These are phyloP conservation scores for Lasiodiplodia sp. DNA, from an alignment of 2,329 filamentous ascomycete species.

Conservation along the genomic window DNA sequence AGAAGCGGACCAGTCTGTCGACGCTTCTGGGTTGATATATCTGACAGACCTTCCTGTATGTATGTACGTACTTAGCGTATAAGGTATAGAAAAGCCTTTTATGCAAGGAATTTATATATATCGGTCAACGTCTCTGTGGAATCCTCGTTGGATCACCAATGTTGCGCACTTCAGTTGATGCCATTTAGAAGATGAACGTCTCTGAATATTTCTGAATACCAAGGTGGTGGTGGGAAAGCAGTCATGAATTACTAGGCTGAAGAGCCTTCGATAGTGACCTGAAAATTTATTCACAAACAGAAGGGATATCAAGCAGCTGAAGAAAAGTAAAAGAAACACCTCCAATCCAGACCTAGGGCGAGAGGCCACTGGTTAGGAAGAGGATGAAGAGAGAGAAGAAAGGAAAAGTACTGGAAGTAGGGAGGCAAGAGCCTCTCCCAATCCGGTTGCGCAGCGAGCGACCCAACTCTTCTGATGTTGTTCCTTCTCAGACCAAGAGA, in stretches of 20 bases:
- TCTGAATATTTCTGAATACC: background rate
- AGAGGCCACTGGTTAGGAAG: too few species aligned
- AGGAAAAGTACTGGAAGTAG: background rate
- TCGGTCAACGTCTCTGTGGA: background rate
- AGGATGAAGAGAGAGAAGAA: background rate
- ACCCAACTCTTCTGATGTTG: background rate
- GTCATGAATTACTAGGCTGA: background rate
- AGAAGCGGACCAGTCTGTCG: too few species aligned
- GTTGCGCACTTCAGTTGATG: background rate
- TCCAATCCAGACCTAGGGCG: background rate
- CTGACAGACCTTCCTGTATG: background rate
- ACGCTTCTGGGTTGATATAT: too few species aligned
- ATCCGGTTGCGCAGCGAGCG: background rate
- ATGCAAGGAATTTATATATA: background rate
- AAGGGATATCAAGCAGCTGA: constrained; percentile 11
- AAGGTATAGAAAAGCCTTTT: background rate
- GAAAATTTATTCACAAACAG: background rate
- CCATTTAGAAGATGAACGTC: background rate
- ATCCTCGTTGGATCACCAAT: background rate
- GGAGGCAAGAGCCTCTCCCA: background rate
- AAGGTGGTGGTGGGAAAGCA: background rate
- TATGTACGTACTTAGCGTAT: background rate
- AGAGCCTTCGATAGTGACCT: background rate
- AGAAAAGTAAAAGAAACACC: background rate
- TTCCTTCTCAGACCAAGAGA: background rate